Evolutionary conservation across 495 filamentous ascomycete species (phyloP).

Genomic region (Hypoxylon lienhwacheense): DNA sequence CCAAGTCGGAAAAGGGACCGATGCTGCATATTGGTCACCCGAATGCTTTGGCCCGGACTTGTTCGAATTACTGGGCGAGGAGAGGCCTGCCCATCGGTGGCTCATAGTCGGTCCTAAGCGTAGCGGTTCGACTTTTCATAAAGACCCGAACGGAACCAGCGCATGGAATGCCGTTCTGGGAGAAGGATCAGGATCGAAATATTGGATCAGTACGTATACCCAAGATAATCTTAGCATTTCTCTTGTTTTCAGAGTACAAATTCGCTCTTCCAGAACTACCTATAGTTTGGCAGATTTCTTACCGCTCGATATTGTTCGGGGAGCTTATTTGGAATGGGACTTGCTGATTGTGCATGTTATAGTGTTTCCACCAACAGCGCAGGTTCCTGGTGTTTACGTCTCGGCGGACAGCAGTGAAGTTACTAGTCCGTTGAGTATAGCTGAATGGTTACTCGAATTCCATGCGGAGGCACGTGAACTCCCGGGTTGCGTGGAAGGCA

Average conservation of each 20-base stretch:
- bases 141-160: constrained; percentile 68
- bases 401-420: constrained; percentile 93
- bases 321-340: not conserved
- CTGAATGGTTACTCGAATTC: constrained; percentile 92
- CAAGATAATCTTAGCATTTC: not conserved
- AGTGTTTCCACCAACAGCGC: constrained; percentile 65
- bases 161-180: constrained; percentile 95
- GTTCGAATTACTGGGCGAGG: constrained; percentile 76
- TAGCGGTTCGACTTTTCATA: constrained; percentile 95
- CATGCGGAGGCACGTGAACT: constrained; percentile 81
- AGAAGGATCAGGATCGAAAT: constrained; percentile 91
- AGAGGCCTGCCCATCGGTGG: constrained; percentile 89
- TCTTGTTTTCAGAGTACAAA: not conserved
- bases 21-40: constrained; percentile 77
- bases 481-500: constrained; percentile 80
- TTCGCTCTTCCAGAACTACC: no score
- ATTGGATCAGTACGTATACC: constrained; percentile 83
- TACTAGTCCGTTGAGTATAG: constrained; percentile 90
- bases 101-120: constrained; percentile 87
- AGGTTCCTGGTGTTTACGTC: constrained; percentile 82
- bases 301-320: not conserved
- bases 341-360: constrained; percentile 2
- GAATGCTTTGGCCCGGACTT: constrained; percentile 86
- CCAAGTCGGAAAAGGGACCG: constrained; percentile 56
- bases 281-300: not conserved